A percentile compares a stretch with the other conserved stretches of the same genome.
These are phyloP conservation scores for Sugiyamaella valdiviana DNA, from an alignment of 805 yeast genomes.

Conservation along the genomic window DNA sequence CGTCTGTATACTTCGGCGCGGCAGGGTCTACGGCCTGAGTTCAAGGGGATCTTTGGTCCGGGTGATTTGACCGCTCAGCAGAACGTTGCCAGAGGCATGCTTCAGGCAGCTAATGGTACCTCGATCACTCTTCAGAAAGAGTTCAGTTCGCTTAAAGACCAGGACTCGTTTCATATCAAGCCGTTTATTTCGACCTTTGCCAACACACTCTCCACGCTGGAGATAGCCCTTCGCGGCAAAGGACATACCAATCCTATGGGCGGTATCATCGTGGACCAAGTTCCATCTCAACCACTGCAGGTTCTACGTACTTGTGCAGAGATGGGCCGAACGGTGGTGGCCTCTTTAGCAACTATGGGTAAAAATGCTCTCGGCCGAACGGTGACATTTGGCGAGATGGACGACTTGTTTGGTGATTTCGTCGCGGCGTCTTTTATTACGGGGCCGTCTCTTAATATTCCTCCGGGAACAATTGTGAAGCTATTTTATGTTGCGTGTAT, in stretches of 20 bases:
- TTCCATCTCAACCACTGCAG: slow-evolving; percentile 56
- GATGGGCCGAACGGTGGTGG: slow-evolving; percentile 12
- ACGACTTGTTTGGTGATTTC: slow-evolving; percentile 3
- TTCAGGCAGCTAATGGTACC: not conserved
- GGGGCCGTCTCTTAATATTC: slow-evolving; percentile 3
- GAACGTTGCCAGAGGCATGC: not conserved
- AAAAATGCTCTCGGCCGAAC: not conserved
- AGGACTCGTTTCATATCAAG: slow-evolving; percentile 21
- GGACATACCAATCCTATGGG: slow-evolving; percentile 29
- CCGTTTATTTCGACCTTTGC: slow-evolving; percentile 30
- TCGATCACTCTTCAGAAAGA: not conserved
- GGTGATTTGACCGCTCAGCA: not conserved
- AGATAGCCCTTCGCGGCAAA: slow-evolving; percentile 56
- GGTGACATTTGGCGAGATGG: not conserved
- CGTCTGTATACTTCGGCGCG: not conserved
- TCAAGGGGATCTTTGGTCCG: not conserved
- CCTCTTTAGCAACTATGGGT: not conserved
- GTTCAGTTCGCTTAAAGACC: not conserved
- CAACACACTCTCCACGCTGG: slow-evolving; percentile 57
- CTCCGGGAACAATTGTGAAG: not conserved
- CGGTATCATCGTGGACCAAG: slow-evolving; percentile 46
- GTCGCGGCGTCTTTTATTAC: slow-evolving; percentile 2
- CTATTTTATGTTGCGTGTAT: slow-evolving; percentile 1
- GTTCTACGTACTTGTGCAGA: slow-evolving; percentile 49
- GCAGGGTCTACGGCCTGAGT: not conserved